These are phyloP conservation scores for Leersia perrieri DNA, from an alignment of 176 grass and related monocot species.

Conservation along the genomic window DNA sequence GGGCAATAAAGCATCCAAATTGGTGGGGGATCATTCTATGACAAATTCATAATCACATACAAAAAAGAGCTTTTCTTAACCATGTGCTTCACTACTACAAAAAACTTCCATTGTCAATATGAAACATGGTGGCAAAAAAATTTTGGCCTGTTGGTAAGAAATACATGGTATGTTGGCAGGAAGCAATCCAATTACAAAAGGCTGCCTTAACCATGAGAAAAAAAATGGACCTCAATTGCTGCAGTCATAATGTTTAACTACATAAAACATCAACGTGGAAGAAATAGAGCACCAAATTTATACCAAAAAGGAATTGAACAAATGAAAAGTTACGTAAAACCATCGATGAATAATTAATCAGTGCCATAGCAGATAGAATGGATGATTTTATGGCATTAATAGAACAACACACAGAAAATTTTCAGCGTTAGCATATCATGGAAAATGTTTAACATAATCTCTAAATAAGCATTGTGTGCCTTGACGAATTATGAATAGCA, in stretches of 20 bases:
- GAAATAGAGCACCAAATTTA: not conserved
- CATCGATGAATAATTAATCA: not conserved
- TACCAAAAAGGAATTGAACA: not conserved
- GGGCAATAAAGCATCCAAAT: not conserved
- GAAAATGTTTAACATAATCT: not conserved
- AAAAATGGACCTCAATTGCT: not conserved
- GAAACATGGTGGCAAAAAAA: not conserved
- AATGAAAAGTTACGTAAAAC: not conserved
- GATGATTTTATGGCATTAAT: not conserved
- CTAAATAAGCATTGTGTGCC: not conserved
- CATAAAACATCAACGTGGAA: not conserved
- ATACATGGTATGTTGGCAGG: not conserved
- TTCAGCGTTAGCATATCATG: not conserved
- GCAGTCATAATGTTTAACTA: not conserved
- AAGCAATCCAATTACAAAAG: not conserved
- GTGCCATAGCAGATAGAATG: not conserved
- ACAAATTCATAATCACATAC: conserved; percentile 16
- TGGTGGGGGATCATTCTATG: not conserved
- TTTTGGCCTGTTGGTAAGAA: not conserved
- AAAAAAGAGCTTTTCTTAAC: not conserved
- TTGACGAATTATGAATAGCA: conserved; percentile 15
- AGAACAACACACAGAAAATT: not conserved
- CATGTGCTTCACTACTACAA: conserved; percentile 1
- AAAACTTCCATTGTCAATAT: not conserved
- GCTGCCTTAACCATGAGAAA: not conserved